Conservation (phyloP, 2,329 filamentous ascomycete genomes). For the Curvularia sp. region DNA sequence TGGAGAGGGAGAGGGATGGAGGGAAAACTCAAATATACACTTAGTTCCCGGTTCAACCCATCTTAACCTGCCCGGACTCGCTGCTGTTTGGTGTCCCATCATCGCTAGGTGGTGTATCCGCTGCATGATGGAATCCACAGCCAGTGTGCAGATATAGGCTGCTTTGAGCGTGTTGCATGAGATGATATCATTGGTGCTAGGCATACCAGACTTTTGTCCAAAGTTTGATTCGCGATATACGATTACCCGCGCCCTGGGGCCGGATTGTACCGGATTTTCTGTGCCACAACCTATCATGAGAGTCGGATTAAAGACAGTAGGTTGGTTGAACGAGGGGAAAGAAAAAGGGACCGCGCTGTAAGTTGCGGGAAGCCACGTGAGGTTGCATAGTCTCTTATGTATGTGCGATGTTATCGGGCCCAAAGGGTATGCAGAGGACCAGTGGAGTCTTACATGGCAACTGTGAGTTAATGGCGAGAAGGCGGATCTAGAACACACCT, state of each 20-base stretch:
- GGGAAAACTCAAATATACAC: background rate
- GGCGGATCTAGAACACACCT: background rate
- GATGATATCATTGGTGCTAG: background rate
- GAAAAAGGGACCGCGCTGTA: background rate
- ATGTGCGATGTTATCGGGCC: background rate
- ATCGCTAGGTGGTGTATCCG: background rate
- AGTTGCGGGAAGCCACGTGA: background rate
- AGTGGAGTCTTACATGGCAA: background rate
- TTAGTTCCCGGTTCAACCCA: background rate
- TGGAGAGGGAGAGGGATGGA: background rate
- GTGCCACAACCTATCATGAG: background rate
- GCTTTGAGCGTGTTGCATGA: background rate
- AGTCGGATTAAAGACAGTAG: background rate
- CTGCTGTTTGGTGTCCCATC: background rate
- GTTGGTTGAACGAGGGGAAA: background rate
- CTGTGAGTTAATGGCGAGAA: background rate
- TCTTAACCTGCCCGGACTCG: too few relatives aligned
- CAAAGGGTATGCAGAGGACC: background rate
- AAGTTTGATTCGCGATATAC: conserved; percentile 4
- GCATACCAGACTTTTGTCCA: background rate
- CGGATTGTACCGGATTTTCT: background rate
- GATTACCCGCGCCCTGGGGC: conserved; percentile 1
- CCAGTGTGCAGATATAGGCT: background rate
- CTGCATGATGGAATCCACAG: background rate
- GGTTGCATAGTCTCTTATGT: background rate